These are phyloP conservation scores for Ascoidea tarda DNA, from an alignment of 805 yeast genomes.

Conservation along the genomic window DNA sequence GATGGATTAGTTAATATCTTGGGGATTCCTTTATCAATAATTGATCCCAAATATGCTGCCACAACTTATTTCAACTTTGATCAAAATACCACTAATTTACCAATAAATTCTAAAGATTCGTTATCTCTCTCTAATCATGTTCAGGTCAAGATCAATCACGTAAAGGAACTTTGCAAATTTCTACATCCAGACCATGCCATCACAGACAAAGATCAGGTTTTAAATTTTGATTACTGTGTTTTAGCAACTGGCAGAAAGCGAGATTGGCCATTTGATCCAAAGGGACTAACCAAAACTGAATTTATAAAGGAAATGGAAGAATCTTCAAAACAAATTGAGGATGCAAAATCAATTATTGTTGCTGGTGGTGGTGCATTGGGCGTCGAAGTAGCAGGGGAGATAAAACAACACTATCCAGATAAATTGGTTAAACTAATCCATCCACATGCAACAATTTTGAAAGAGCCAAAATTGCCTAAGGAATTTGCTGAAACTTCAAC, in stretches of 20 bases:
- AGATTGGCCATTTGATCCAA: conserved; percentile 40
- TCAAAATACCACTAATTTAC: conserved; percentile 12
- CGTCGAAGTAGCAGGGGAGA: conserved; percentile 34
- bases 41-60: conserved; percentile 23
- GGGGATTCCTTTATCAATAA: conserved; percentile 24
- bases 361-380: conserved; percentile 43
- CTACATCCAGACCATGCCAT: conserved; percentile 4
- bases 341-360: conserved; percentile 24
- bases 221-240: conserved; percentile 31
- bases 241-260: conserved; percentile 36
- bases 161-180: conserved; percentile 10
- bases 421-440: conserved; percentile 25
- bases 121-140: conserved; percentile 11
- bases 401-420: conserved; percentile 23
- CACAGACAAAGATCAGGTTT: conserved; percentile 1
- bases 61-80: conserved; percentile 18
- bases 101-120: conserved; percentile 13
- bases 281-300: conserved; percentile 22
- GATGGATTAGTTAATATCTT: conserved; percentile 26
- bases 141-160: conserved; percentile 11
- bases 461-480: conserved; percentile 18
- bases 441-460: conserved; percentile 27
- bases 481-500: conserved; percentile 11
- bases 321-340: conserved; percentile 18
- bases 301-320: conserved; percentile 28